These are phyloP conservation scores for Biscutella laevigata DNA, from an alignment of 441 rosid genomes.

Conservation along the genomic window DNA sequence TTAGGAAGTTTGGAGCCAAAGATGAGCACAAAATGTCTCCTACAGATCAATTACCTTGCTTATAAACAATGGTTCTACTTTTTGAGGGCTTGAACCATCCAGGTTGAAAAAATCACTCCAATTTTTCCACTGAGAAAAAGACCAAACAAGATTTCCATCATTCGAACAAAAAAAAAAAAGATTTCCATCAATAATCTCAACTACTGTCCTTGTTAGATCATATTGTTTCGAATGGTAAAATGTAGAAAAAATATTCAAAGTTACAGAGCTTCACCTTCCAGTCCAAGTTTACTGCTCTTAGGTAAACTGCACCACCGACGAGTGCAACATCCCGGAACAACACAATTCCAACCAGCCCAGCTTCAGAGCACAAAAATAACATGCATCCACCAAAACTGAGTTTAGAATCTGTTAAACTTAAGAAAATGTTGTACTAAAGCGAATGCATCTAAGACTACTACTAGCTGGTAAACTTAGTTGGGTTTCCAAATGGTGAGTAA, in stretches of 20 bases:
- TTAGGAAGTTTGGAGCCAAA: too few relatives aligned
- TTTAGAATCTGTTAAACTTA: too few relatives aligned
- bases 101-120: conserved; percentile 77
- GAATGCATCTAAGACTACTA: background rate
- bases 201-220: background rate
- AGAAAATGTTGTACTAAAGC: too few relatives aligned
- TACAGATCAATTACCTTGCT: conserved; percentile 54
- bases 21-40: background rate
- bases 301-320: conserved; percentile 67
- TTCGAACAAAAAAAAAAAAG: too few relatives aligned
- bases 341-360: conserved; percentile 78
- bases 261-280: conserved; percentile 52
- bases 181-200: conserved; percentile 5
- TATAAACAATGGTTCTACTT: conserved; percentile 77
- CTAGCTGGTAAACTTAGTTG: background rate
- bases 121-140: conserved; percentile 49
- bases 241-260: background rate
- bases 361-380: conserved; percentile 27
- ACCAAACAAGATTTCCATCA: too few relatives aligned
- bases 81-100: conserved; percentile 58
- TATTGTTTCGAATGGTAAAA: background rate
- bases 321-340: conserved; percentile 66
- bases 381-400: conserved; percentile 11
- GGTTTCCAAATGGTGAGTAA: too few relatives aligned
- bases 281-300: conserved; percentile 57